A percentile compares a stretch with the other conserved stretches of the same genome.
phyloP scores from a whole-genome alignment of 2,329 filamentous ascomycete genomes.

The Trichoderma sp. region DNA sequence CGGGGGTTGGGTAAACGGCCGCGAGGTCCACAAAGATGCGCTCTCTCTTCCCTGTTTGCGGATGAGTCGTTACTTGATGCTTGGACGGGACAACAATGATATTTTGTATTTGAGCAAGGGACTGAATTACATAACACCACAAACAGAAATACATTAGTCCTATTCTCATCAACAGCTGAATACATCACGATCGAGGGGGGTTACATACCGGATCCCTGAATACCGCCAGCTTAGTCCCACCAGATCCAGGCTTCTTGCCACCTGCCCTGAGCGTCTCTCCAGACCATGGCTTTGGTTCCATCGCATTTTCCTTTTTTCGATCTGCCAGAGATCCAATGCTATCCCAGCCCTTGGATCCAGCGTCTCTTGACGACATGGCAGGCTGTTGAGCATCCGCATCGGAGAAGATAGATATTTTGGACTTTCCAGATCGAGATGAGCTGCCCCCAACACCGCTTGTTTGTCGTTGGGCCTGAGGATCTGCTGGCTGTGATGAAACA shows the following conservation, averaged over 20 bases:
- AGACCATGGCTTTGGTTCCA: constrained; percentile 85
- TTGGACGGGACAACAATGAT: constrained; percentile 67
- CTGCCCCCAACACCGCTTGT: constrained; percentile 46
- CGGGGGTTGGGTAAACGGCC: constrained; percentile 75
- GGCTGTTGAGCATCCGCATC: constrained; percentile 65
- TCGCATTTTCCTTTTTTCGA: constrained; percentile 87
- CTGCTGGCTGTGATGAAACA: constrained; percentile 49
- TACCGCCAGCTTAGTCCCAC: constrained; percentile 73
- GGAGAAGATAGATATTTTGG: constrained; percentile 89
- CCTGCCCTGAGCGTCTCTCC: constrained; percentile 87
- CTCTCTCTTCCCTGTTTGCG: constrained; percentile 78
- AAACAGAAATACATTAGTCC: constrained; percentile 78
- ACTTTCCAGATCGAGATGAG: constrained; percentile 63
- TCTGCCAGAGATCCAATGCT: constrained; percentile 83
- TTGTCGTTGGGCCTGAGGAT: constrained; percentile 64
- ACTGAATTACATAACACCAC: constrained; percentile 50
- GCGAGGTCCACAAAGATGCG: constrained; percentile 84
- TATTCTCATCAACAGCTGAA: constrained; percentile 82
- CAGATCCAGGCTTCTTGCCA: constrained; percentile 67
- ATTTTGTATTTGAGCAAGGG: constrained; percentile 59
- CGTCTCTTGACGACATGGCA: constrained; percentile 50
- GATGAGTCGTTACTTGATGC: constrained; percentile 78
- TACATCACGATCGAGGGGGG: constrained; percentile 38
- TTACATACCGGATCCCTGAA: constrained; percentile 87
- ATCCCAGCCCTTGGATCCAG: constrained; percentile 76